Evolutionary conservation across 2,329 filamentous ascomycete genomes (phyloP).

Genomic region (Epicoccum nigrum): DNA sequence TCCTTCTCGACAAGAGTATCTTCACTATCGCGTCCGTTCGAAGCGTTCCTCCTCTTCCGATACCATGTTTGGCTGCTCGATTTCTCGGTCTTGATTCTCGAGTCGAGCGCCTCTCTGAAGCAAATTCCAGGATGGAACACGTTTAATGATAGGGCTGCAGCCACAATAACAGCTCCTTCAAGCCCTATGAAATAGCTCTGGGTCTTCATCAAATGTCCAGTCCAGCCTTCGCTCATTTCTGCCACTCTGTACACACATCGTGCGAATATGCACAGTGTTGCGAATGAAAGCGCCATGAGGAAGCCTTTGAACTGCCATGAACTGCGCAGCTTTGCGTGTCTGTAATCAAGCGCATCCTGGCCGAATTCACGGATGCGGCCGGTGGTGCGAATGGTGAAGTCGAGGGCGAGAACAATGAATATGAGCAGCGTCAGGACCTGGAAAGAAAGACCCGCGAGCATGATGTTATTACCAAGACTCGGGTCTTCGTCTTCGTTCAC

Average conservation of each 20-base stretch:
- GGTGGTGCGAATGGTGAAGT: constrained; percentile 47
- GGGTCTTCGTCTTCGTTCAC: constrained; percentile 40
- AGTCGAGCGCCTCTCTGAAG: constrained; percentile 40
- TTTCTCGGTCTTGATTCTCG: constrained; percentile 7
- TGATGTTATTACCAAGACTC: constrained; percentile 51
- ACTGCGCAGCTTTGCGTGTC: constrained; percentile 31
- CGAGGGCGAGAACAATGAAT: constrained; percentile 50
- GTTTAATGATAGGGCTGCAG: constrained; percentile 43
- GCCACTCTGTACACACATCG: constrained; percentile 70
- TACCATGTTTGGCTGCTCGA: constrained; percentile 21
- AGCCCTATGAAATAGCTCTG: constrained; percentile 49
- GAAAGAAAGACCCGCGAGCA: constrained; percentile 53
- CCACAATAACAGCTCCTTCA: constrained; percentile 44
- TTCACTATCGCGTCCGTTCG: constrained; percentile 13
- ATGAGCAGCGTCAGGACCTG: constrained; percentile 53
- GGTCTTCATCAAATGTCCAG: constrained; percentile 60
- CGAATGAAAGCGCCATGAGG: constrained; percentile 60
- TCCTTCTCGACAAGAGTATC: constrained; percentile 1
- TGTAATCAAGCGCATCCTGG: constrained; percentile 32
- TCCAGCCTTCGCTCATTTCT: constrained; percentile 70
- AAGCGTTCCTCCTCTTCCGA: constrained; percentile 23
- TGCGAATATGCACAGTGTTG: constrained; percentile 68
- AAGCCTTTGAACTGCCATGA: constrained; percentile 60
- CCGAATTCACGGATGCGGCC: constrained; percentile 29
- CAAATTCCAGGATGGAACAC: constrained; percentile 47